Percentiles rank a stretch among this genome's conserved stretches.
These are phyloP conservation scores for Corylus heterophylla DNA, from an alignment of 306 rosid genomes.

Conservation along the genomic window DNA sequence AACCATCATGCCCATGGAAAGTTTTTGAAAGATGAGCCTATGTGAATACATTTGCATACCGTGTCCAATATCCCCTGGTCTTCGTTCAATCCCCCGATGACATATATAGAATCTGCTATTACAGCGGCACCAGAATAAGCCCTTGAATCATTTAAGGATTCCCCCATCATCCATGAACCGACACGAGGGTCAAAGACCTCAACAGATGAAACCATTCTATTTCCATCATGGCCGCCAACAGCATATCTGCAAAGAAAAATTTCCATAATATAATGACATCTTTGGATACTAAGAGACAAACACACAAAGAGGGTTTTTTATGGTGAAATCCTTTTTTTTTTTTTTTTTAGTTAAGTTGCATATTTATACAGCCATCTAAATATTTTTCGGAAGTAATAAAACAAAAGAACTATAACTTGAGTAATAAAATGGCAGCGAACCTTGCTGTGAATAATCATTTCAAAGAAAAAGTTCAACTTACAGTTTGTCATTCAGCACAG, in stretches of 20 bases:
- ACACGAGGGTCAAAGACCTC: slow-evolving; percentile 49
- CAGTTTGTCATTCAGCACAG: slow-evolving; percentile 39
- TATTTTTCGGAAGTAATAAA: too few species aligned
- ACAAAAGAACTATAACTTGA: neutral
- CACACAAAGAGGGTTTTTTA: neutral
- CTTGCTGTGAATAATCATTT: neutral
- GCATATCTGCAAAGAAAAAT: slow-evolving; percentile 37
- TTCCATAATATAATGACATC: neutral
- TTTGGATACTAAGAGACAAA: neutral
- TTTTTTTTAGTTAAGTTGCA: neutral
- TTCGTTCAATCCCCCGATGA: slow-evolving; percentile 39
- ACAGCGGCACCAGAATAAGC: slow-evolving; percentile 32
- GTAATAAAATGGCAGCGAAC: neutral
- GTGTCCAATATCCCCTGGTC: slow-evolving; percentile 18
- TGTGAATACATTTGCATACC: slow-evolving; percentile 20
- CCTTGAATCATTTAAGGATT: slow-evolving; percentile 36
- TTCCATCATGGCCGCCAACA: slow-evolving; percentile 45
- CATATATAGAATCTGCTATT: slow-evolving; percentile 40
- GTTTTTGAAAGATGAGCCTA: too few species aligned
- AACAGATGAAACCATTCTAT: slow-evolving; percentile 31
- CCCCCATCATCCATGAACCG: slow-evolving; percentile 37
- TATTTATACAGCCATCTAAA: neutral
- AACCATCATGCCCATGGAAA: too few species aligned
- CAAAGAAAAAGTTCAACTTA: slow-evolving; percentile 20
- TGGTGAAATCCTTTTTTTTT: neutral